Evolutionary conservation across 345 rosid species (phyloP), one percentile per base, ranked within the genome.

Genomic region (Salix koriyanagi): DNA sequence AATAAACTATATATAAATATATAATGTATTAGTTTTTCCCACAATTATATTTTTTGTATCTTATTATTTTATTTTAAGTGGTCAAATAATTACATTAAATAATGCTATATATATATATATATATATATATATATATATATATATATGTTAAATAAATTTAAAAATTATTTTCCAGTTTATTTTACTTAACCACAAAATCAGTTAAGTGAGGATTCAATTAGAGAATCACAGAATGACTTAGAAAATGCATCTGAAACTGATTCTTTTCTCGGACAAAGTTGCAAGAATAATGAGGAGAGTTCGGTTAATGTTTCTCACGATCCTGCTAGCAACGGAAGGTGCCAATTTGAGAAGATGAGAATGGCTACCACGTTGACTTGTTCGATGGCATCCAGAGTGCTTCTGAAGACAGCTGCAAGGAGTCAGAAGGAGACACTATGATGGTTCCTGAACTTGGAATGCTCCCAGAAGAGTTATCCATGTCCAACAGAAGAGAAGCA

Each of bases 301-400:
- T 4, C 41, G 61, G 76, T 70, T 48, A 50, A 19, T 62, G 16
- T 46, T 54, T 42, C 67, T 70, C 37, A 72, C 83, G 79, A 73
- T 46, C 71, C 70, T 52, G 65, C 30, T 39, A 56, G 72, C 69
- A 52, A 58, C 1, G 50, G 73, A 69, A 75, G 30, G 48, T 61
- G 21, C 18, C 50, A 44, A 44, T 41, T 9, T 66, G 64, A 79
- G 77, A 81, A 41, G 30, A n/a, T 3, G 88, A 81, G 36, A 71
- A 68, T 44, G 67, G 76, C 60, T 50, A 71, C 58, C 44, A 12
- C 25, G 71, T 65, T 74, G 77, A 75, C 71, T 79, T 5, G 23
- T 70, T 60, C 5, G 34, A 30, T 30, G 65, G 71, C 34, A 8
- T 74, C 42, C 80, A 73, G 64, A 71, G 58, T 66, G 73, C 65